Evolutionary conservation across 1,284 basidiomycete species (phyloP), one percentile per base, ranked within the genome.

Genomic region (Trichosporon coremiiforme): DNA sequence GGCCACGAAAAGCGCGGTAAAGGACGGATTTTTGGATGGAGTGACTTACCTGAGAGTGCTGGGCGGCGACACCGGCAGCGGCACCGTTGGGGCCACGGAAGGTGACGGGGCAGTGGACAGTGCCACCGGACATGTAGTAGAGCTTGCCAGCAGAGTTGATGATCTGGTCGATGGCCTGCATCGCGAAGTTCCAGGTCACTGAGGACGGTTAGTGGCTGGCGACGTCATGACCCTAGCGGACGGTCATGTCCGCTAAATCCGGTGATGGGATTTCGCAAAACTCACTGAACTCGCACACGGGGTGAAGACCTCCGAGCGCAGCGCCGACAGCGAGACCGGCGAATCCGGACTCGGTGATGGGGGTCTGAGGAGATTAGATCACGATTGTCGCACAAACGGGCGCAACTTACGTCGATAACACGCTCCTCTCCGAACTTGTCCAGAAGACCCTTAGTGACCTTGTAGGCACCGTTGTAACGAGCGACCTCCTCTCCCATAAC

Each of bases 71-170:
- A 88, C 97, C 97, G 70, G 95, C 86, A 67, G 97, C 97, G 70
- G 97, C 97, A 84, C 97, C 97, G 85, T 99, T 99, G 73, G 97
- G 97, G 71, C 97, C 97, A 86, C 97, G 94, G 91, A 99, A 99
- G 70, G 98, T 95, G 75, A 99, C 92, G 35, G 97, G 95, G 87
- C 96, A 98, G 13, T 94, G 92, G 25, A 97, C 94, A 80, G 95
- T 97, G 76, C 97, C 97, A 73, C 95, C 97, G 62, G 95, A 98
- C 97, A 99, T 99, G 89, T 99, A 99, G 86, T 98, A 95, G 12
- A 97, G 99, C 88, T 99, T 99, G 76, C 93, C 97, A 71, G 92
- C 97, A n/a, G 95, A 98, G 89, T 99, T 99, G 85, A 99, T 93
- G 76, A 99, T 98, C 84, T 99, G 97, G 86, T 99, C 97, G 82